Evolutionary conservation across 495 filamentous ascomycete genomes (phyloP), one percentile per base, ranked within the genome.

Genomic region (Penicillium tannophilum): DNA sequence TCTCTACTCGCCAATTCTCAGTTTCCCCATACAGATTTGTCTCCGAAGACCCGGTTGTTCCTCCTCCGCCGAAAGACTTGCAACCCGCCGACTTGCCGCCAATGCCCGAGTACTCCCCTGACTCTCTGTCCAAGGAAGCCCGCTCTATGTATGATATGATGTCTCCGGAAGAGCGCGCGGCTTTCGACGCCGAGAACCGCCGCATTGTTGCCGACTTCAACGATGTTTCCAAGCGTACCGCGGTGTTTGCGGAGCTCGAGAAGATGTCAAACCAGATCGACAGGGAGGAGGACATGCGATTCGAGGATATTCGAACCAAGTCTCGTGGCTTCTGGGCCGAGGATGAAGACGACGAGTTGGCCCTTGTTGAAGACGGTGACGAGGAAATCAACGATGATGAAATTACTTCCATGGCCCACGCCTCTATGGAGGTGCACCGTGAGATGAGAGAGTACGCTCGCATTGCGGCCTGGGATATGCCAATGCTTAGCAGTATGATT

Each of bases 381-480:
- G 84, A 84, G 51, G 79, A 86, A 26, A 87, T 84, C 59, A 73
- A 85, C 54, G 88, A 91, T 56, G 90, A 96, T 62, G 92, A 96
- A 71, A 90, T 99, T 41, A 87, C 88, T 51, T 80, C 82, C 31
- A 77, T 89, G 63, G 94, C 82, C 0, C 93, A 98, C 72, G 87
- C 82, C 53, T 90, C 98, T 74, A 74, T 99, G 56, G 92, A 97
- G 67, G 82, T 92, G 68, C 91, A 93, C 65, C 83, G 94, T 35
- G 94, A 99, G 71, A 80, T 90, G 62, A 81, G 94, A 79, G 88
- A 96, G 61, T 97, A 96, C 68, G 86, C 90, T 24, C 83, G 94
- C 50, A 82, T 96, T 62, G 82, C 88, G 43, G 92, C 93, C 35
- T 99, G 96, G 92, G 94, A 98, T 75, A 91, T 98, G 92, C 94